A percentile compares a stretch with the other conserved stretches of the same genome.
Conservation (phyloP, 129 eudicot genomes). For the Centella asiatica region DNA sequence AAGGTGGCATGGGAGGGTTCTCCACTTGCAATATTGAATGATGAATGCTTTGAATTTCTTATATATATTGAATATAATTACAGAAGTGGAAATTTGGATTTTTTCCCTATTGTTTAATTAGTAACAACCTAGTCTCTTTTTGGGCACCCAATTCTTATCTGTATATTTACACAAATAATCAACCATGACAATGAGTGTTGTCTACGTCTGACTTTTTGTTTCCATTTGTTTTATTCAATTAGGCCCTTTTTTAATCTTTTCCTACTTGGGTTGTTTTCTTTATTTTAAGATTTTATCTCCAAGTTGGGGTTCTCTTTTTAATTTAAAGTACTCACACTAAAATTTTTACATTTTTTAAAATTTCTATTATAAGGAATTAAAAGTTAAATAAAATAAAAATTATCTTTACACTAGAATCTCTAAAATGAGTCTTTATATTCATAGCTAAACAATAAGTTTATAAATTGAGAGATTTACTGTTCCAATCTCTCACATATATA, state of each 20-base stretch:
- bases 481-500: too few species aligned
- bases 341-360: too few species aligned
- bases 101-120: constrained; percentile 11
- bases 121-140: neutral
- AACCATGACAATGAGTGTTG: neutral
- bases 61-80: constrained; percentile 11
- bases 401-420: too few species aligned
- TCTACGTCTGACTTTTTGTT: constrained; percentile 1
- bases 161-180: neutral
- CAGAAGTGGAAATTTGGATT: constrained; percentile 13
- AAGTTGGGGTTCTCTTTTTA: too few species aligned
- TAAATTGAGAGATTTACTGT: too few species aligned
- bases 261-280: neutral
- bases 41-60: constrained; percentile 20
- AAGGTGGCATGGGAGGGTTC: constrained; percentile 29
- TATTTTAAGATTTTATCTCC: too few species aligned
- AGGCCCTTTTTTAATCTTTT: neutral
- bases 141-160: constrained; percentile 11
- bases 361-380: too few species aligned
- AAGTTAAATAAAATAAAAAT: too few species aligned
- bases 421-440: too few species aligned
- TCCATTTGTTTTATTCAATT: too few species aligned
- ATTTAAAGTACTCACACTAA: too few species aligned
- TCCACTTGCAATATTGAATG: constrained; percentile 35
- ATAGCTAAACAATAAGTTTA: too few species aligned